Conservation (phyloP, 2,329 filamentous ascomycete species). For the Blastomyces gilchristii region DNA sequence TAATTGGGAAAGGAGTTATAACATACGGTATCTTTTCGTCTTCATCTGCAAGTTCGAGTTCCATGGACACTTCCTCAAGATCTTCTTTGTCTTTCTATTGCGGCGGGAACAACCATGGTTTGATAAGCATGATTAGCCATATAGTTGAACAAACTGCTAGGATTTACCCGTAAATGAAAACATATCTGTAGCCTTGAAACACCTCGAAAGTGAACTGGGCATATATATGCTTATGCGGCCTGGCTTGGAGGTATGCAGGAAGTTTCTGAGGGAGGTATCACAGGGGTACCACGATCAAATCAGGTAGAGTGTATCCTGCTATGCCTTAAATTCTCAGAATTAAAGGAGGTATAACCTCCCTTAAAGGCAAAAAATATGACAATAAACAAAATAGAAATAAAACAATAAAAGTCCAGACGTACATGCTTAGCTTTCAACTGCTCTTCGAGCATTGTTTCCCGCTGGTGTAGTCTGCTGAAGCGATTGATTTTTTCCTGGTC, state of each 20-base stretch:
- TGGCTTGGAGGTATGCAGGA: background rate
- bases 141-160: background rate
- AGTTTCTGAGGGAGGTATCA: background rate
- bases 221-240: background rate
- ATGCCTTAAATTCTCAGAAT: background rate
- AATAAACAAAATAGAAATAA: background rate
- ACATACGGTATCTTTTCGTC: conserved; percentile 83
- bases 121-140: background rate
- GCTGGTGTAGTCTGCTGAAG: conserved; percentile 88
- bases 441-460: conserved; percentile 67
- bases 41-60: conserved; percentile 90
- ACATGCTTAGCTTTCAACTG: conserved; percentile 72
- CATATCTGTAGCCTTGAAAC: background rate
- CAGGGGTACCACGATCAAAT: background rate
- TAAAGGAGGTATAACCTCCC: background rate
- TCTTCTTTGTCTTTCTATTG: conserved; percentile 94
- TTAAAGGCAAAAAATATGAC: background rate
- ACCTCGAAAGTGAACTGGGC: background rate
- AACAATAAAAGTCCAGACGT: conserved; percentile 23
- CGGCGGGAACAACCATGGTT: conserved; percentile 3
- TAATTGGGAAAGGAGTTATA: conserved; percentile 1
- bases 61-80: conserved; percentile 79
- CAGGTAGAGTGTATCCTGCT: background rate
- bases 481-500: conserved; percentile 99
- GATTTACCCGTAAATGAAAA: background rate